These are phyloP conservation scores for Austroboletus niveus DNA, from an alignment of 1,284 basidiomycete genomes.

Conservation along the genomic window DNA sequence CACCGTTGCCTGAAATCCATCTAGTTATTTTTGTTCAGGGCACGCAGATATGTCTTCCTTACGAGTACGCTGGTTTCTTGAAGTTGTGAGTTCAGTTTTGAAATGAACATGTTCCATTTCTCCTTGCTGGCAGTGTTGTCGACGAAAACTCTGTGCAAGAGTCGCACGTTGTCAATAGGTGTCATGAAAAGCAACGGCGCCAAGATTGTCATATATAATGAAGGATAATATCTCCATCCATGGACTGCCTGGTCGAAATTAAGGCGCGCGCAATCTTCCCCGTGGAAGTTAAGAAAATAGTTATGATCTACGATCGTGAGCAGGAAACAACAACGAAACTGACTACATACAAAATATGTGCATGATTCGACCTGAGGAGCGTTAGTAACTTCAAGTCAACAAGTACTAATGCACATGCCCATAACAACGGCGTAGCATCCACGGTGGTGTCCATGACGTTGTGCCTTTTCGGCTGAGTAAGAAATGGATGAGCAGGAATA, in stretches of 20 bases:
- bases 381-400: neutral
- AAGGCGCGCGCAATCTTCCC: conserved; percentile 51
- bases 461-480: conserved; percentile 9
- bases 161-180: conserved; percentile 40
- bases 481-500: neutral
- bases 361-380: conserved; percentile 44
- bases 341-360: conserved; percentile 39
- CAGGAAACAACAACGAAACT: neutral
- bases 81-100: conserved; percentile 32
- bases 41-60: conserved; percentile 2
- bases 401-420: conserved; percentile 31
- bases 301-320: conserved; percentile 31
- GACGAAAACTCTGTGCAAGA: conserved; percentile 42
- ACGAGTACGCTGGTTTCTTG: conserved; percentile 36
- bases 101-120: conserved; percentile 35
- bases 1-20: conserved; percentile 36
- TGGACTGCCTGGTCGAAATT: conserved; percentile 43
- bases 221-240: conserved; percentile 31
- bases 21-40: neutral
- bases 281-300: conserved; percentile 51
- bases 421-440: conserved; percentile 34
- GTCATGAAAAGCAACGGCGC: conserved; percentile 43
- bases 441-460: neutral
- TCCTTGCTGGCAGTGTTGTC: conserved; percentile 29
- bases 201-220: conserved; percentile 33